A percentile compares a stretch with the other conserved stretches of the same genome.
Conservation (phyloP, 192 early-diverging fungal species). For the Coemansia sp. region DNA sequence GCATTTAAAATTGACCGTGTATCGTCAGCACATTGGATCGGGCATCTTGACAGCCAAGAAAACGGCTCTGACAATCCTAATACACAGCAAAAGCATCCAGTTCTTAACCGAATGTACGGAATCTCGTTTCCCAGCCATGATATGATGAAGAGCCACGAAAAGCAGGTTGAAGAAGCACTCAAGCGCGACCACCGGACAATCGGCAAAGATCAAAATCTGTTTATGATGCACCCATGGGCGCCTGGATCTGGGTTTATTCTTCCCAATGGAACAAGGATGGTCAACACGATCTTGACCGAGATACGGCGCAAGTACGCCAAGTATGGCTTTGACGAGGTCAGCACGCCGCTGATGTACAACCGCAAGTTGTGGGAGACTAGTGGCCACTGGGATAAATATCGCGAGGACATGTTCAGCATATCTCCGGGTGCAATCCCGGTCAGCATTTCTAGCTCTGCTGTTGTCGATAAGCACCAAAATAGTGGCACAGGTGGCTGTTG, state of each 20-base stretch:
- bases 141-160: constrained; percentile 56
- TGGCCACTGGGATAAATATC: constrained; percentile 97
- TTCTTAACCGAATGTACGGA: constrained; percentile 69
- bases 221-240: constrained; percentile 66
- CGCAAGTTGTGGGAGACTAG: constrained; percentile 89
- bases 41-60: constrained; percentile 10
- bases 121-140: constrained; percentile 62
- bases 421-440: constrained; percentile 11
- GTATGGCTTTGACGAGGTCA: constrained; percentile 85
- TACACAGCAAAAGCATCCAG: constrained; percentile 47
- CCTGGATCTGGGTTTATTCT: constrained; percentile 75
- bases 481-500: constrained; percentile 20
- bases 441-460: neutral
- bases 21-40: constrained; percentile 62
- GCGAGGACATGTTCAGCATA: constrained; percentile 86
- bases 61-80: too few species aligned
- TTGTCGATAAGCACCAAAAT: too few species aligned
- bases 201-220: constrained; percentile 66
- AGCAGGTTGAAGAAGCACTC: constrained; percentile 49
- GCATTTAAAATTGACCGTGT: constrained; percentile 57
- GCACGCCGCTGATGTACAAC: constrained; percentile 89
- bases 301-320: constrained; percentile 72
- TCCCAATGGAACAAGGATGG: constrained; percentile 78
- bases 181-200: constrained; percentile 68
- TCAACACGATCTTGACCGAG: constrained; percentile 70